Conservation (phyloP, 2,329 filamentous ascomycete species). For the Dactylellina cionopaga region DNA sequence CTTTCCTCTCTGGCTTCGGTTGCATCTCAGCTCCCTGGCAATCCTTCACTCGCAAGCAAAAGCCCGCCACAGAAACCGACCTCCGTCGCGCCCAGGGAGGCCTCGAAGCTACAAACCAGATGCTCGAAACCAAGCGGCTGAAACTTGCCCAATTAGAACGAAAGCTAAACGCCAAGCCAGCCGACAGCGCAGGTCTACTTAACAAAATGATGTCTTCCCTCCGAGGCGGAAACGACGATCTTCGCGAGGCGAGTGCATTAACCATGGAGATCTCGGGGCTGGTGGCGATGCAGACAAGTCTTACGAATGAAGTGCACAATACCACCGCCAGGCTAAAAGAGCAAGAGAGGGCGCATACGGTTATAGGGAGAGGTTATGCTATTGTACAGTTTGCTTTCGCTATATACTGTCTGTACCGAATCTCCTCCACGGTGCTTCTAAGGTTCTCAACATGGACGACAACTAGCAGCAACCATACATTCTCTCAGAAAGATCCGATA, state of each 20-base stretch:
- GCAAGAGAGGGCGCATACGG: slow-evolving; percentile 74
- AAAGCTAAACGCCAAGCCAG: slow-evolving; percentile 62
- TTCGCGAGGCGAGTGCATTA: slow-evolving; percentile 70
- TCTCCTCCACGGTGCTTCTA: slow-evolving; percentile 68
- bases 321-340: slow-evolving; percentile 72
- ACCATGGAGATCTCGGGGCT: slow-evolving; percentile 81
- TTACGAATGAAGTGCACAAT: slow-evolving; percentile 72
- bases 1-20: slow-evolving; percentile 85
- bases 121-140: slow-evolving; percentile 79
- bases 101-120: slow-evolving; percentile 79
- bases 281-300: slow-evolving; percentile 78
- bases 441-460: slow-evolving; percentile 59
- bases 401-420: slow-evolving; percentile 84
- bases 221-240: slow-evolving; percentile 71
- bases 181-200: slow-evolving; percentile 68
- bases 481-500: slow-evolving; percentile 73
- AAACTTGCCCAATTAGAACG: slow-evolving; percentile 76
- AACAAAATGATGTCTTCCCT: slow-evolving; percentile 78
- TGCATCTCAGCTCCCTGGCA: slow-evolving; percentile 90
- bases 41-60: slow-evolving; percentile 74
- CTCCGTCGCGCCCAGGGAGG: slow-evolving; percentile 81
- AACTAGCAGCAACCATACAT: slow-evolving; percentile 47
- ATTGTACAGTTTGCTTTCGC: slow-evolving; percentile 71
- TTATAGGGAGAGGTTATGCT: slow-evolving; percentile 72
- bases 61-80: slow-evolving; percentile 76